Base-by-base conservation (phyloP, 208 protist genomes). In the Acanthamoeba divionensis region DNA sequence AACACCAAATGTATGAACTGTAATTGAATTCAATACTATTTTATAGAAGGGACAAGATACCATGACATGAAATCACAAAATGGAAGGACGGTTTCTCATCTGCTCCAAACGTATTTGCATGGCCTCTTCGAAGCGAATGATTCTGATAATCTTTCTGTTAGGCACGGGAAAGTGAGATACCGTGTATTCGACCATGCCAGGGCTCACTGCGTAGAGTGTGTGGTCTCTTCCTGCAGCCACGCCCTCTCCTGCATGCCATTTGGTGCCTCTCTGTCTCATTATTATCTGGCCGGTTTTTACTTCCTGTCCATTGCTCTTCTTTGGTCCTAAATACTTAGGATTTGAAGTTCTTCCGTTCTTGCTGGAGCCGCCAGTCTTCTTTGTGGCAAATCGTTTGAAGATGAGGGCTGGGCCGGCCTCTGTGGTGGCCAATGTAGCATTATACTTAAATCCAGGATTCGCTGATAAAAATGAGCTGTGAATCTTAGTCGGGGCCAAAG, bases 211-310 rank as follows among this genome's bases (percentile, higher is more conserved):
- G 47, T 80, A 93, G 10, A 94, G 67, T 2, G 92, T 94, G 91
- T 94, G 86, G 50, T 94, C 92, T 12, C 89, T 47, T 5, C 92
- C 92, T 2, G 54, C 24, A 5, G 83, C 91, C 9, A 93, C 91
- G 9, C 90, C 80, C 31, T 90, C 71, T 0, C 92, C 92, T n/a
- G 90, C 41, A 9, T 85, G 48, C 15, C 73, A 75, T 55, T 65
- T 50, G 1, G 55, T 83, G 54, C 92, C 92, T 18, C 92, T 79
- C 83, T 94, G 92, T 41, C 92, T 87, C 12, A 94, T 36, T 29
- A 95, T 83, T 87, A 95, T 93, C 47, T 82, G 69, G 48, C 93
- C 93, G 8, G 93, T 60, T 24, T 90, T 87, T 21, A 91, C 73
- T 29, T 52, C 13, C 90, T 94, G 54, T 9, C 90, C 92, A 15